phyloP scores from a whole-genome alignment of 1,139 yeast species.

The Ogataea hybrid region DNA sequence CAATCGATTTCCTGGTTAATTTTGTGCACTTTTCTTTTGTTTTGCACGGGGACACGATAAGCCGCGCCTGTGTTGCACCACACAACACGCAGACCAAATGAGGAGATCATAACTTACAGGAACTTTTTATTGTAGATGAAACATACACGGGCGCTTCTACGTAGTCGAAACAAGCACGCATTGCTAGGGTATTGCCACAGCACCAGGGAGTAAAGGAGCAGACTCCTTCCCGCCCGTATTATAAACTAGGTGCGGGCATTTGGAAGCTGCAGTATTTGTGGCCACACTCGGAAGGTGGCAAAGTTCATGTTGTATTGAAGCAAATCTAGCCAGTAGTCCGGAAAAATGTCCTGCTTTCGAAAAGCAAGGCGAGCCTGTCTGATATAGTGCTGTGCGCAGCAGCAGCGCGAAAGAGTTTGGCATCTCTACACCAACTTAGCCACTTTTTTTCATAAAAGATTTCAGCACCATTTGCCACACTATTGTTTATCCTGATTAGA shows the following conservation, averaged over 20 bases:
- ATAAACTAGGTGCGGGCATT: too few species aligned
- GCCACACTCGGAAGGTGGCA: too few species aligned
- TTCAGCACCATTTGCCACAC: conserved; percentile 10
- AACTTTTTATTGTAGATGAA: conserved; percentile 5
- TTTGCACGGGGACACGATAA: conserved; percentile 11
- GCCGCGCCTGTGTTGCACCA: conserved; percentile 4
- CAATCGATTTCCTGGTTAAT: conserved; percentile 4
- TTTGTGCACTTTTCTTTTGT: conserved; percentile 5
- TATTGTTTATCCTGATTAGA: conserved; percentile 7
- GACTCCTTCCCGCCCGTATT: too few species aligned
- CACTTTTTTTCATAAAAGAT: conserved; percentile 2
- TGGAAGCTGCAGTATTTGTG: too few species aligned
- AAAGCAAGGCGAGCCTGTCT: too few species aligned
- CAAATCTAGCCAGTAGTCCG: too few species aligned
- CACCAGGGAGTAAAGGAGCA: too few species aligned
- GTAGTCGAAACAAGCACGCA: too few species aligned
- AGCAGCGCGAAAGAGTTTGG: background rate
- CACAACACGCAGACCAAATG: conserved; percentile 3
- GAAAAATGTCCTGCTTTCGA: too few species aligned
- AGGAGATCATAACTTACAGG: background rate
- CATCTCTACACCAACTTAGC: conserved; percentile 12
- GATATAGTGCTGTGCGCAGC: background rate
- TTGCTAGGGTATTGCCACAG: too few species aligned
- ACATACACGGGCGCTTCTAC: conserved; percentile 3
- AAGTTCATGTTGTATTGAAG: too few species aligned